Evolutionary conservation across 768 basidiomycete genomes (phyloP).

Genomic region (Calvatia gigantea): DNA sequence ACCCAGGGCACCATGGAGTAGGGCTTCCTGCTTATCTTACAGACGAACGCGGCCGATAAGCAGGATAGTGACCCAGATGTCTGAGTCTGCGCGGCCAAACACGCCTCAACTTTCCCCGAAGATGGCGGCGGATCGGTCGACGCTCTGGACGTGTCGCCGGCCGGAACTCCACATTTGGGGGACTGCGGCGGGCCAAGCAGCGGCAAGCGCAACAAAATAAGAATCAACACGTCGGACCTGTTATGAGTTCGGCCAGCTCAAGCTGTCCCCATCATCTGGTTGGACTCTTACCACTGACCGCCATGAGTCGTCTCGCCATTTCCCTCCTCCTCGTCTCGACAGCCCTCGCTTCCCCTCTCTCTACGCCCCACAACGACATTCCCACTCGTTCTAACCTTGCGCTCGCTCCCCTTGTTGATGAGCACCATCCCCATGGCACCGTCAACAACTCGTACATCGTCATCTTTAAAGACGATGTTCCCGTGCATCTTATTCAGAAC

Average conservation of each 20-base stretch:
- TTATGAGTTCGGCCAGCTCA: constrained; percentile 18
- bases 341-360: constrained; percentile 44
- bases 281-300: constrained; percentile 31
- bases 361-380: constrained; percentile 35
- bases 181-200: constrained; percentile 4
- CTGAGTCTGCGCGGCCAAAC: too few species aligned
- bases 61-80: too few species aligned
- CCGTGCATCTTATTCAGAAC: constrained; percentile 55
- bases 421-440: constrained; percentile 63
- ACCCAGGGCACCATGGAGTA: background rate
- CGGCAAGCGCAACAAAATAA: constrained; percentile 25
- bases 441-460: constrained; percentile 95
- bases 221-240: constrained; percentile 23
- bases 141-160: background rate
- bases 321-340: constrained; percentile 36
- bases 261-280: constrained; percentile 18
- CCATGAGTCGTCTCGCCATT: constrained; percentile 40
- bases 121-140: background rate
- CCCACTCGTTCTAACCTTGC: constrained; percentile 40
- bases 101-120: too few species aligned
- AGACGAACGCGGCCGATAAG: too few species aligned
- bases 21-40: too few species aligned
- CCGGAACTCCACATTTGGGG: background rate
- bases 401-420: constrained; percentile 58
- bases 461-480: constrained; percentile 72